A percentile compares a stretch with the other conserved stretches of the same genome.
Conservation (phyloP, 768 basidiomycete species). For the Chalciporus sphaerocephalus region DNA sequence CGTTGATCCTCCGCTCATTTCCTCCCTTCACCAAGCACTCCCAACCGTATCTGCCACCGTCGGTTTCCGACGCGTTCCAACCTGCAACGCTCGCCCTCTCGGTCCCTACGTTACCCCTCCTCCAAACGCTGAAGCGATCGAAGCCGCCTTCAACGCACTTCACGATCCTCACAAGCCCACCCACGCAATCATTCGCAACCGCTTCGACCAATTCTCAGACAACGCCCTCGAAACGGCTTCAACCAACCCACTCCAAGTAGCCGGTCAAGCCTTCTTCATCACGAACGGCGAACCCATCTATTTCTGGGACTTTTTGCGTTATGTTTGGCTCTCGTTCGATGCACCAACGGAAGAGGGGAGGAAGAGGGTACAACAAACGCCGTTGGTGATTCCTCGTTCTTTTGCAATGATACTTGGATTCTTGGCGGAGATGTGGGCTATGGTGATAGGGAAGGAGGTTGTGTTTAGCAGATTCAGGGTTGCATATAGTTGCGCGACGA, state of each 20-base stretch:
- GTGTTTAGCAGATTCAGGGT: constrained; percentile 86
- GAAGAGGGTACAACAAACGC: constrained; percentile 36
- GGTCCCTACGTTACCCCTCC: constrained; percentile 73
- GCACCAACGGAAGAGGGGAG: constrained; percentile 41
- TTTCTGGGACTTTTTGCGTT: constrained; percentile 91
- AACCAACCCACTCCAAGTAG: constrained; percentile 66
- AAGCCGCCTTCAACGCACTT: constrained; percentile 51
- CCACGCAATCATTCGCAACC: constrained; percentile 64
- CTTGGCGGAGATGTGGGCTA: constrained; percentile 68
- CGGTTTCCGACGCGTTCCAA: constrained; percentile 65
- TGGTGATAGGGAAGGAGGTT: constrained; percentile 72
- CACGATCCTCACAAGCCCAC: constrained; percentile 32
- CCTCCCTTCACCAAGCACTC: constrained; percentile 48
- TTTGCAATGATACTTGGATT: constrained; percentile 71
- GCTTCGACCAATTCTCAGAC: constrained; percentile 77
- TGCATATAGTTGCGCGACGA: constrained; percentile 67
- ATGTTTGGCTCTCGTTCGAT: constrained; percentile 72
- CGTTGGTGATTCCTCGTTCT: constrained; percentile 51
- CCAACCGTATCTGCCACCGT: constrained; percentile 62
- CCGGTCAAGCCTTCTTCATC: constrained; percentile 93
- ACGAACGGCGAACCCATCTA: constrained; percentile 94
- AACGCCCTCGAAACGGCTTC: constrained; percentile 49
- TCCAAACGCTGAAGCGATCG: constrained; percentile 52
- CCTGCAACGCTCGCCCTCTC: constrained; percentile 73
- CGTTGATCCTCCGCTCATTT: constrained; percentile 39